These are phyloP conservation scores for Tuctoria greenei DNA, from an alignment of 176 grass and related monocot species.

Conservation along the genomic window DNA sequence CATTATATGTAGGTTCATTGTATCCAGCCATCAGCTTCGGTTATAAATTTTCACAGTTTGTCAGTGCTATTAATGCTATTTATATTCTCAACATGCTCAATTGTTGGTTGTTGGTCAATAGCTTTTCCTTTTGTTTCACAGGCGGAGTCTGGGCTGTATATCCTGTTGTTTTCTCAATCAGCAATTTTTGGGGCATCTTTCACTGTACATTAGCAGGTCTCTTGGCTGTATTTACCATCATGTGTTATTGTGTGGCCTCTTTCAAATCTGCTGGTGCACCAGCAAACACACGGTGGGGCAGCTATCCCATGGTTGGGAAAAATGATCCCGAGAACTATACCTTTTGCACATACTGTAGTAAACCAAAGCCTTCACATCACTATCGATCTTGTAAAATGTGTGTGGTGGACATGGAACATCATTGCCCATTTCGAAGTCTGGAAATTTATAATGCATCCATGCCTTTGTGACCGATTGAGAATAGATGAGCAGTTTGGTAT, in stretches of 20 bases:
- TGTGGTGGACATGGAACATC: conserved; percentile 97
- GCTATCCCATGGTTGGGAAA: conserved; percentile 87
- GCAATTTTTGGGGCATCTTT: conserved; percentile 72
- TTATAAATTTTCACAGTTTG: not conserved
- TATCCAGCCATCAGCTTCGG: not conserved
- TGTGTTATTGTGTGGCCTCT: conserved; percentile 76
- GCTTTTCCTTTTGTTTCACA: conserved; percentile 34
- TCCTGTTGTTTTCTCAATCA: conserved; percentile 77
- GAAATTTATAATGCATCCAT: conserved; percentile 2
- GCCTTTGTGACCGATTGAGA: too few species aligned
- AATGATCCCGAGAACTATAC: conserved; percentile 82
- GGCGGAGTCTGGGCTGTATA: conserved; percentile 87
- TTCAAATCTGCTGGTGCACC: conserved; percentile 72
- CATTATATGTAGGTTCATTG: conserved; percentile 73
- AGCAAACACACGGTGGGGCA: conserved; percentile 69
- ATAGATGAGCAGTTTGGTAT: too few species aligned
- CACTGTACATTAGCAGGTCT: conserved; percentile 63
- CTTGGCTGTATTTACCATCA: conserved; percentile 66
- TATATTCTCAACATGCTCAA: not conserved
- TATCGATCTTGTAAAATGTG: conserved; percentile 98
- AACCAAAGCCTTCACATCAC: conserved; percentile 93
- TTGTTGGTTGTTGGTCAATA: not conserved
- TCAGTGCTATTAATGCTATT: not conserved
- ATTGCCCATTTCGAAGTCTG: conserved; percentile 96
- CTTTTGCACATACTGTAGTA: conserved; percentile 77